Base-by-base conservation (phyloP, 192 early-diverging fungal species). In the Ambispora gerdemannii region DNA sequence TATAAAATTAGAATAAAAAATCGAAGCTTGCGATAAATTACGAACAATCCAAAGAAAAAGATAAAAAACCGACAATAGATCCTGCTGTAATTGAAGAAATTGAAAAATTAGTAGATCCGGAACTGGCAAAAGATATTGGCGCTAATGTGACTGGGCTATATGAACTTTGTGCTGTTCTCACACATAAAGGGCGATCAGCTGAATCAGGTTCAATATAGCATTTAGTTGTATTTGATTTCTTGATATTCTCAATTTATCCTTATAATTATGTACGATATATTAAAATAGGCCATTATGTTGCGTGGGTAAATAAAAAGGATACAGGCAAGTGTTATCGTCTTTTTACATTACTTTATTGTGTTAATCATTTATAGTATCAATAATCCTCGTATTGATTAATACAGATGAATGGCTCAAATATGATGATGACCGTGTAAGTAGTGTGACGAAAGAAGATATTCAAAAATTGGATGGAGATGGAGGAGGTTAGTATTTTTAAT, bases 391-490 rank as follows among this genome's bases (percentile, higher is more conserved):
- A 68, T 77, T 8, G 76, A 22, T 24, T 10, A 6, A 10, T 28
- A 81, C 67, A 77, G 78, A 89, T 74, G 62, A 82, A 58, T 92
- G 91, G 91, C 81, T 87, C 81, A 94, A 96, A 73, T 98, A 92
- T 77, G 93, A 99, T 72, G 97, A 99, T 75, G 95, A 99, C 53
- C 87, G 92, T 32, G 97, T 99, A 13, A 90, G 91, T 3, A 82
- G 86, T 35, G 85, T 96, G 31, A 87, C 81, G 8, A 84, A 91
- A 63, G 91, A 92, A 19, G 97, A 99, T 22, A 92, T 99, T 63
- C 75, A 87, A 38, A 94, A 91, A 78, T 82, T 98, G 36, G 90
- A 91, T 68, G 96, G 97, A 22, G 95, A 96, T 32, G 96, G 92
- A 74, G 81, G 84, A 53, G 84, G 76, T 47, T 8, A 53, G 4